Conservation (phyloP, 768 basidiomycete species). For the Boletus subcaerulescens region DNA sequence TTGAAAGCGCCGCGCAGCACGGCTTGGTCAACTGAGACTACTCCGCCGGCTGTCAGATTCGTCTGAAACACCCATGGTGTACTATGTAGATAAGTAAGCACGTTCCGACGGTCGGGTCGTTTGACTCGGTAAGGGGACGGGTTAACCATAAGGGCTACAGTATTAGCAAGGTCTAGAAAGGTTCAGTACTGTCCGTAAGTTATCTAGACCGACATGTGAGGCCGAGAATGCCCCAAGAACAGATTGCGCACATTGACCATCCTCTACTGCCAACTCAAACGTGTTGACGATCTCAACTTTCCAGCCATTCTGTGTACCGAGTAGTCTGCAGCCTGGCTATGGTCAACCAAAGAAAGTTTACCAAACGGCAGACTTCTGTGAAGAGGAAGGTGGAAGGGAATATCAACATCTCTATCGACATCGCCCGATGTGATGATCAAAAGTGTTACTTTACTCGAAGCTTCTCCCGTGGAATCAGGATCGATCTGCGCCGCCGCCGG, state of each 20-base stretch:
- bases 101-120: no score
- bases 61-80: no score
- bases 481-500: conserved; percentile 1
- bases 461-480: conserved; percentile 1
- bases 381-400: conserved; percentile 8
- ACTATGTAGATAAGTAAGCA: no score
- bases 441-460: not conserved
- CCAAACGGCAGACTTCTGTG: conserved; percentile 57
- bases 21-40: no score
- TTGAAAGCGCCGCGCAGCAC: no score
- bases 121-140: no score
- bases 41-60: no score
- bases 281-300: conserved; percentile 97
- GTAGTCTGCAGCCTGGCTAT: conserved; percentile 36
- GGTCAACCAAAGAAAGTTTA: conserved; percentile 31
- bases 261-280: conserved; percentile 77
- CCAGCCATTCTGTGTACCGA: conserved; percentile 91
- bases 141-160: no score
- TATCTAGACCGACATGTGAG: conserved; percentile 54
- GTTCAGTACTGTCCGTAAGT: conserved; percentile 36
- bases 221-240: not conserved
- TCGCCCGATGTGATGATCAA: no score
- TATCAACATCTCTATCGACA: not conserved
- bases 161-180: no score
- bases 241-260: conserved; percentile 65